A percentile compares a stretch with the other conserved stretches of the same genome.
Conservation (phyloP, 768 basidiomycete genomes). For the Paxillus involutus region DNA sequence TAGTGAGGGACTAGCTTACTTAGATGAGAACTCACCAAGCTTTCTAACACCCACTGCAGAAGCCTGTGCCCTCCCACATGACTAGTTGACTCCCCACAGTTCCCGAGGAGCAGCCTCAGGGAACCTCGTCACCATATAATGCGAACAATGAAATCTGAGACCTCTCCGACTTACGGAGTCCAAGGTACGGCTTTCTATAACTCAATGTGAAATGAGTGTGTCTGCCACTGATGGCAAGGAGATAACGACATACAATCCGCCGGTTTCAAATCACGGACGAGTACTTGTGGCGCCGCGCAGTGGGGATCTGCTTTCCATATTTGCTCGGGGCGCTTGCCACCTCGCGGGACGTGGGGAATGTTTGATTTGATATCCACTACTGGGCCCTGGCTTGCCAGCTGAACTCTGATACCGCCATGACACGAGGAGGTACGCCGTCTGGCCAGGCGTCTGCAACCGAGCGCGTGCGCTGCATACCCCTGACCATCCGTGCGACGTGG, state of each 20-base stretch:
- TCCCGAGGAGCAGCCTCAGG: neutral
- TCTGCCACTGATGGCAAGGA: neutral
- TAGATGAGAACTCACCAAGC: neutral
- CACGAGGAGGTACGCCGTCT: constrained; percentile 2
- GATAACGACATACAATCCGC: neutral
- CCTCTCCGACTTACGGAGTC: neutral
- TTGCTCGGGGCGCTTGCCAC: neutral
- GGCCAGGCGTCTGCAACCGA: neutral
- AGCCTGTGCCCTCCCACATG: neutral
- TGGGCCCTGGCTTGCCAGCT: neutral
- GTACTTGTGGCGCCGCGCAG: neutral
- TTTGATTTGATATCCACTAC: no score
- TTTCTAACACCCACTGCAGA: neutral
- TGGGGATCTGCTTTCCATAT: neutral
- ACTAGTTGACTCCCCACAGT: neutral
- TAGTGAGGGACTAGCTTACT: neutral
- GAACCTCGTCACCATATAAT: neutral
- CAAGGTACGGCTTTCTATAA: neutral
- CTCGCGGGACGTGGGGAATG: neutral
- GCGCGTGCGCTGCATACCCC: neutral
- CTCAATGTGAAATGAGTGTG: neutral
- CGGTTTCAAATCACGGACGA: neutral
- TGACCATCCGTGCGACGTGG: constrained; percentile 3
- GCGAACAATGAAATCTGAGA: neutral
- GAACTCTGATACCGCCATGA: neutral